phyloP scores from a whole-genome alignment of 2,329 filamentous ascomycete species.

The Cytospora schulzeri region DNA sequence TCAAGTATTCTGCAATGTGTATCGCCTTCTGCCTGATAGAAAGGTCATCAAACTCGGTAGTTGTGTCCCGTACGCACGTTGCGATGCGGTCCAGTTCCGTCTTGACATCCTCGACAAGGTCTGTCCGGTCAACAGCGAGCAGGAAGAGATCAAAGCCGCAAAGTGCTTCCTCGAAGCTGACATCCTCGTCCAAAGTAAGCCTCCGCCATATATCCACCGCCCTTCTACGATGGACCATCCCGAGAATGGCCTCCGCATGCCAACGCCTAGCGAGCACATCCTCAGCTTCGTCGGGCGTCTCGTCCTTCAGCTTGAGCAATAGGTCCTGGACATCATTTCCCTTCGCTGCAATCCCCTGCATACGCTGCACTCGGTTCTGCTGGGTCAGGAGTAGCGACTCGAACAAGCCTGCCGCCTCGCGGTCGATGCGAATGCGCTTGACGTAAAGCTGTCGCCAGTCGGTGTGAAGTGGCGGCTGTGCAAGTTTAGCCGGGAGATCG shows the following conservation, averaged over 20 bases:
- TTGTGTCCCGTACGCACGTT: slow-evolving; percentile 41
- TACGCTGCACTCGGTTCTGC: slow-evolving; percentile 54
- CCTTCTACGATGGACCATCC: slow-evolving; percentile 59
- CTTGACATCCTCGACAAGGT: slow-evolving; percentile 48
- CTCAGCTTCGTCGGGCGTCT: slow-evolving; percentile 50
- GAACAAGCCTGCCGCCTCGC: slow-evolving; percentile 43
- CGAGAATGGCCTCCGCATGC: slow-evolving; percentile 59
- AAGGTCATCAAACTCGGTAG: slow-evolving; percentile 46
- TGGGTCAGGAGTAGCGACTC: slow-evolving; percentile 57
- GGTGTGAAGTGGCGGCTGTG: slow-evolving; percentile 43
- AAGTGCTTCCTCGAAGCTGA: slow-evolving; percentile 60
- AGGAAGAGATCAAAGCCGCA: slow-evolving; percentile 68
- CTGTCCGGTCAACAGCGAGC: slow-evolving; percentile 44
- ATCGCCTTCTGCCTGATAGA: slow-evolving; percentile 54
- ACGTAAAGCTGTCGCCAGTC: slow-evolving; percentile 58
- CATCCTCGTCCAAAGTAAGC: slow-evolving; percentile 47
- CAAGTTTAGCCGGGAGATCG: slow-evolving; percentile 44
- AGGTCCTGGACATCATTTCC: slow-evolving; percentile 66
- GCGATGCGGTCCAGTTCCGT: slow-evolving; percentile 46
- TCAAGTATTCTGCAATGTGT: slow-evolving; percentile 55
- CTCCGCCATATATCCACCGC: slow-evolving; percentile 62
- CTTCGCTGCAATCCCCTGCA: slow-evolving; percentile 55
- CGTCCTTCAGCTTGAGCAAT: slow-evolving; percentile 48
- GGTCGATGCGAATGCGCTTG: slow-evolving; percentile 41
- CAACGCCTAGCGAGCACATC: slow-evolving; percentile 64